Percentiles rank a stretch among this genome's conserved stretches.
Evolutionary conservation across 208 protist species (phyloP).

Genomic region (Balamuthia mandrillaris): DNA sequence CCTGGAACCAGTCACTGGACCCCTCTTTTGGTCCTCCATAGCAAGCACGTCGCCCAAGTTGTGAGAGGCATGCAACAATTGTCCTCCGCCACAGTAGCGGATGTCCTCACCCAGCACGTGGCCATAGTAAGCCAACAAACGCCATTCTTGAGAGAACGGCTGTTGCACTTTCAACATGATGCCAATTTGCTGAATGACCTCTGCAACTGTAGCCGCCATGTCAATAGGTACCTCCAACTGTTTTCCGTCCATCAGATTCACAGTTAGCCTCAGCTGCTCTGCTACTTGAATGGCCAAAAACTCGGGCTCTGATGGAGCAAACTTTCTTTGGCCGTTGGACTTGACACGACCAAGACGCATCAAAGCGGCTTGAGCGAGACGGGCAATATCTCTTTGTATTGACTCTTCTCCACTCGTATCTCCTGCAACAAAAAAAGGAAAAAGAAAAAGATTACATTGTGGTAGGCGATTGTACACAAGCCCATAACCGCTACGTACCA

Average conservation of each 20-base stretch:
- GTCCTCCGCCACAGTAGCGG: no score
- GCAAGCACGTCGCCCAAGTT: no score
- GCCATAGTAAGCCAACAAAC: slow-evolving; percentile 24
- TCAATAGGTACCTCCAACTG: not conserved
- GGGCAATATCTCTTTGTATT: no score
- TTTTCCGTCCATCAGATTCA: slow-evolving; percentile 19
- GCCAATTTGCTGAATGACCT: not conserved
- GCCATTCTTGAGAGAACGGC: not conserved
- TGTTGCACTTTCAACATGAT: slow-evolving; percentile 11
- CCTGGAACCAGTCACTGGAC: no score
- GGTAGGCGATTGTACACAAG: not conserved
- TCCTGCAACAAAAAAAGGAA: not conserved
- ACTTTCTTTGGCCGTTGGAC: not conserved
- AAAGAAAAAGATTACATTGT: not conserved
- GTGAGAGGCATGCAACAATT: no score
- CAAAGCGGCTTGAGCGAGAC: not conserved
- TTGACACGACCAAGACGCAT: slow-evolving; percentile 22
- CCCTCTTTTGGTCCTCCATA: no score
- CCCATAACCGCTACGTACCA: not conserved
- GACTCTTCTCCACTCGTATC: no score
- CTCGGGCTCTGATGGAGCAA: slow-evolving; percentile 4
- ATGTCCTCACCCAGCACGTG: no score
- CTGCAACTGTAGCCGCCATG: slow-evolving; percentile 1
- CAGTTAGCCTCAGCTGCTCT: not conserved
- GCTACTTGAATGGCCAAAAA: slow-evolving; percentile 9